Conservation (phyloP, 2,329 filamentous ascomycete species). For the Xylariaceae sp. region DNA sequence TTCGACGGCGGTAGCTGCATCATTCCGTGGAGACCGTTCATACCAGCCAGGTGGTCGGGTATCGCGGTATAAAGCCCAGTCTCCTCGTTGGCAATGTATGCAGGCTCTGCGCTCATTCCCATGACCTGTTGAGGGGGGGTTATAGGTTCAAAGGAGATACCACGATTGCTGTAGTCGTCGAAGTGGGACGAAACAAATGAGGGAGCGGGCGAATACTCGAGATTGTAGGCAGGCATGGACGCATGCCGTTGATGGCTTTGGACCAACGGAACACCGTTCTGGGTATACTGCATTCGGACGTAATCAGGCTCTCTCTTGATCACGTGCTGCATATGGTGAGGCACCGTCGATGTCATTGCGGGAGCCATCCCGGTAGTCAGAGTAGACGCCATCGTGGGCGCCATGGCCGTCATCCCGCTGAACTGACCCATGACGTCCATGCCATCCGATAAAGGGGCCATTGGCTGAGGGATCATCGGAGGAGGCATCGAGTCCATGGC, state of each 20-base stretch:
- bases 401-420: constrained; percentile 63
- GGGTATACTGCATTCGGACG: constrained; percentile 78
- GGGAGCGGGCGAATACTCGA: constrained; percentile 96
- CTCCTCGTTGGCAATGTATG: constrained; percentile 97
- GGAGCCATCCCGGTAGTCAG: too few species aligned
- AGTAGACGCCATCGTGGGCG: constrained; percentile 51
- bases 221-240: constrained; percentile 92
- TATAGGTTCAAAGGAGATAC: constrained; percentile 92
- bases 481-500: constrained; percentile 92
- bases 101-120: constrained; percentile 76
- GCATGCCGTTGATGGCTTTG: constrained; percentile 87
- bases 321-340: constrained; percentile 56
- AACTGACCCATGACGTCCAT: constrained; percentile 72
- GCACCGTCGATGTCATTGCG: constrained; percentile 59
- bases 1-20: constrained; percentile 87
- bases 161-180: constrained; percentile 95
- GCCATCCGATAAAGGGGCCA: constrained; percentile 54
- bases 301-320: constrained; percentile 90
- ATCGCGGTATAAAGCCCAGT: constrained; percentile 94
- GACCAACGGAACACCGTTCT: constrained; percentile 78
- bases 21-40: constrained; percentile 76
- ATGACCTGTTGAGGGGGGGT: constrained; percentile 90
- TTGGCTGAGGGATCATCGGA: constrained; percentile 64
- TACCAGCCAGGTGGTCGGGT: constrained; percentile 71
- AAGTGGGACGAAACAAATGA: constrained; percentile 99